Evolutionary conservation across 129 eudicot species (phyloP).

Genomic region (Saussurea involucrata): DNA sequence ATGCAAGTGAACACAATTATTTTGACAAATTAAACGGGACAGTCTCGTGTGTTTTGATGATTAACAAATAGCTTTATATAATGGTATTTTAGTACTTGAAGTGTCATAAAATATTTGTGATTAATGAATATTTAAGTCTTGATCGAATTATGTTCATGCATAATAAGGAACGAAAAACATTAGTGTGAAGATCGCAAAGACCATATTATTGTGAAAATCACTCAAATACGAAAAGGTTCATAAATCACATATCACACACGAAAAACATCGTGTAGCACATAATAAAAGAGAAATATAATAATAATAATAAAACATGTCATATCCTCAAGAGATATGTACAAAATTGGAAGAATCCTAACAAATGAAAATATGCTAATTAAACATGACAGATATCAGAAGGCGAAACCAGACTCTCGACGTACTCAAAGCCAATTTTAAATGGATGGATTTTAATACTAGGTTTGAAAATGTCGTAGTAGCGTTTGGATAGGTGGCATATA

Average conservation of each 20-base stretch:
- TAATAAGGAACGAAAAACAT: neutral
- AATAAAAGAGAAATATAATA: too few relatives aligned
- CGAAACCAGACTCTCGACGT: neutral
- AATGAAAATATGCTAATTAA: too few relatives aligned
- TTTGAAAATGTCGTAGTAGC: neutral
- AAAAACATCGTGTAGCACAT: neutral
- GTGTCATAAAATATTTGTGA: too few relatives aligned
- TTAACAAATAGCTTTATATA: neutral
- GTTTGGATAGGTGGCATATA: neutral
- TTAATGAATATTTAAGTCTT: neutral
- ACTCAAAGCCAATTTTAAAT: neutral
- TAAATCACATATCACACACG: neutral
- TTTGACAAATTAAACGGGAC: neutral
- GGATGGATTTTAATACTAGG: too few relatives aligned
- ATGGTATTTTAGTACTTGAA: neutral
- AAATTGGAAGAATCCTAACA: too few relatives aligned
- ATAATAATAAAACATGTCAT: too few relatives aligned
- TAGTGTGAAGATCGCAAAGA: neutral
- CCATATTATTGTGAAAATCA: too few relatives aligned
- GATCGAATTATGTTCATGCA: neutral
- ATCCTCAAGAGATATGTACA: too few relatives aligned
- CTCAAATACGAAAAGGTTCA: neutral
- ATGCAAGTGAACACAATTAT: neutral
- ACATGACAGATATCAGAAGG: too few relatives aligned
- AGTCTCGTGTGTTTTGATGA: neutral